phyloP scores from a whole-genome alignment of 2,329 filamentous ascomycete genomes.

The Cryphonectria carpinicola region DNA sequence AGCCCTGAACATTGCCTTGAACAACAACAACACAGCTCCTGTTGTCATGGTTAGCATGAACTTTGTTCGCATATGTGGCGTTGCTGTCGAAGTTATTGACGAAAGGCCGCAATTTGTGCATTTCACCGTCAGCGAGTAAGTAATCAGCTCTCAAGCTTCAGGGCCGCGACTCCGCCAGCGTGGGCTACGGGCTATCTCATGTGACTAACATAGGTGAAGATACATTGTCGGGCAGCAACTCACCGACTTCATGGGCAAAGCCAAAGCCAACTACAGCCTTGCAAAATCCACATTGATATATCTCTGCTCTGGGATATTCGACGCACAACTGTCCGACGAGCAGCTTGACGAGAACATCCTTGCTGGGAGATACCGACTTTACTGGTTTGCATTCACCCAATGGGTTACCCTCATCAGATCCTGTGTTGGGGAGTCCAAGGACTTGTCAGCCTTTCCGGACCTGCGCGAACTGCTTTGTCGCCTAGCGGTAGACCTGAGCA shows the following conservation, averaged over 20 bases:
- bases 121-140: conserved; percentile 39
- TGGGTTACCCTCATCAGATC: conserved; percentile 20
- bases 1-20: too few relatives aligned
- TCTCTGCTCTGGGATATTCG: conserved; percentile 25
- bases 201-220: conserved; percentile 13
- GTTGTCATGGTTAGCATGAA: conserved; percentile 23
- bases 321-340: conserved; percentile 18
- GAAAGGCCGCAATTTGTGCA: conserved; percentile 38
- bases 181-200: too few relatives aligned
- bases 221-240: conserved; percentile 21
- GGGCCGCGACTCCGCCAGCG: background rate
- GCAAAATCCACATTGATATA: conserved; percentile 21
- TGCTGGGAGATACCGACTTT: conserved; percentile 24
- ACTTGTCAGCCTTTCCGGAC: conserved; percentile 24
- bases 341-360: conserved; percentile 23
- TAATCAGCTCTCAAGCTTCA: background rate
- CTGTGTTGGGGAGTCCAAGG: conserved; percentile 19
- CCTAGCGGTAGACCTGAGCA: conserved; percentile 23
- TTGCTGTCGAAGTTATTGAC: conserved; percentile 37
- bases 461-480: conserved; percentile 22
- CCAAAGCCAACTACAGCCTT: conserved; percentile 26
- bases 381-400: conserved; percentile 24
- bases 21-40: too few relatives aligned
- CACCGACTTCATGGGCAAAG: conserved; percentile 22
- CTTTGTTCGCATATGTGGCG: conserved; percentile 35